Base-by-base conservation (phyloP, 1,284 basidiomycete species). In the Leccinum subatratum region DNA sequence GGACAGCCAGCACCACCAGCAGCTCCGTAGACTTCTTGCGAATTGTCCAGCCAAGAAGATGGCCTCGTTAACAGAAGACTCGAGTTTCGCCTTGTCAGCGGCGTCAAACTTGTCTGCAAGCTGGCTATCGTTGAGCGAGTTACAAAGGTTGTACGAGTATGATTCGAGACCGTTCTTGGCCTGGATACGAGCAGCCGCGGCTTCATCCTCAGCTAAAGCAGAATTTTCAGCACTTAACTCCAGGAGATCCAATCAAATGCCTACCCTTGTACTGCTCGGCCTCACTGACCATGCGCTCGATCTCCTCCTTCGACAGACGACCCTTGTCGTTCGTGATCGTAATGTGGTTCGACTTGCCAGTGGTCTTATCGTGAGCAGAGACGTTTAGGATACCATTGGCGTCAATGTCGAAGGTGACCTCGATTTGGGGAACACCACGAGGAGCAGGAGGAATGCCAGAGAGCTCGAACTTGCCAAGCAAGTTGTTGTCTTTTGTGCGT, bases 311-410 rank as follows among this genome's bases (percentile, higher is more conserved):
- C 74, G 93, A 95, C 66, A 99, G 85, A 81, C 96, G 95, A 66
- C 96, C 96, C 86, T 98, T 97, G 85, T 97, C 95, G 81, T 98
- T 98, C 78, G 94, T 96, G 83, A 98, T 97, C 73, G 94, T 97
- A 81, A 98, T 97, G 75, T 91, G 90, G 81, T 92, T 94, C 66
- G 92, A 94, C 82, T 98, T 98, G 76, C 97, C 96, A 71, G 96
- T 97, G 37, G 95, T 96, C 88, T 98, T 98, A 84, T 98, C 96
- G 67, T 92, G 85, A 48, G 96, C 96, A 61, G 93, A 94, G 75
- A 98, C 96, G 81, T 97, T 98, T 74, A 98, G 80, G 80, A 98
- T 97, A 85, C 94, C 94, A 83, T 98, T 98, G 78, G 96, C 96
- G 77, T 98, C 96, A 70, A 99, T 95, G 76, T 99, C 96, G 83